Conservation (phyloP, 805 yeast species). For the Sugiyamaella chiloensis region DNA sequence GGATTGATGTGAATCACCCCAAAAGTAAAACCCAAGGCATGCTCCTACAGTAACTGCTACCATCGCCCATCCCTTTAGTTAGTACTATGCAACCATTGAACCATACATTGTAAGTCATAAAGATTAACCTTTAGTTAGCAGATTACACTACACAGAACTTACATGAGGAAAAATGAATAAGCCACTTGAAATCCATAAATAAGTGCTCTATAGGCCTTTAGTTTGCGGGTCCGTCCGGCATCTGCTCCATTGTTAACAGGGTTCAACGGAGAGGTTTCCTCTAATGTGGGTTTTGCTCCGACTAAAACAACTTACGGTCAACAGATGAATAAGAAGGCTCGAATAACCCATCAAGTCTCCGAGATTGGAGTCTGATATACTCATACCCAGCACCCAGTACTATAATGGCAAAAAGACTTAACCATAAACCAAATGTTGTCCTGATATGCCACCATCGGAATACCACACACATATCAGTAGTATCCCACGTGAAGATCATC, state of each 20-base stretch:
- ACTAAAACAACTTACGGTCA: neutral
- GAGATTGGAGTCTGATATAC: constrained; percentile 39
- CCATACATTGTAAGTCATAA: constrained; percentile 71
- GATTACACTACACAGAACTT: constrained; percentile 12
- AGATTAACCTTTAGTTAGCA: constrained; percentile 59
- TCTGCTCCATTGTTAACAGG: constrained; percentile 3
- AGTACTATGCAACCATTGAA: neutral
- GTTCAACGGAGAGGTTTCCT: constrained; percentile 1
- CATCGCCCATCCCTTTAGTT: constrained; percentile 67
- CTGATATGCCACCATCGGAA: constrained; percentile 79
- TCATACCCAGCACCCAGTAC: constrained; percentile 59
- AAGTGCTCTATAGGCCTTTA: constrained; percentile 5
- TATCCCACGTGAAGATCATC: constrained; percentile 80
- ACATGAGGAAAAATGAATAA: constrained; percentile 51
- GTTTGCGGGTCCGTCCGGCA: neutral
- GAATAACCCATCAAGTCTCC: constrained; percentile 15
- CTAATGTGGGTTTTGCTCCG: constrained; percentile 1
- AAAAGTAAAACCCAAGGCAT: constrained; percentile 59
- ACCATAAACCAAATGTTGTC: constrained; percentile 47
- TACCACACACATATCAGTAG: constrained; percentile 67
- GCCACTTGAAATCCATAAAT: constrained; percentile 65
- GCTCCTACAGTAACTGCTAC: constrained; percentile 70
- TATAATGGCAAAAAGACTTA: constrained; percentile 50
- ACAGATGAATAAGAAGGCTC: neutral
- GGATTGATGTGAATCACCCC: constrained; percentile 38